These are phyloP conservation scores for Daldinia decipiens DNA, from an alignment of 495 filamentous ascomycete species.

Conservation along the genomic window DNA sequence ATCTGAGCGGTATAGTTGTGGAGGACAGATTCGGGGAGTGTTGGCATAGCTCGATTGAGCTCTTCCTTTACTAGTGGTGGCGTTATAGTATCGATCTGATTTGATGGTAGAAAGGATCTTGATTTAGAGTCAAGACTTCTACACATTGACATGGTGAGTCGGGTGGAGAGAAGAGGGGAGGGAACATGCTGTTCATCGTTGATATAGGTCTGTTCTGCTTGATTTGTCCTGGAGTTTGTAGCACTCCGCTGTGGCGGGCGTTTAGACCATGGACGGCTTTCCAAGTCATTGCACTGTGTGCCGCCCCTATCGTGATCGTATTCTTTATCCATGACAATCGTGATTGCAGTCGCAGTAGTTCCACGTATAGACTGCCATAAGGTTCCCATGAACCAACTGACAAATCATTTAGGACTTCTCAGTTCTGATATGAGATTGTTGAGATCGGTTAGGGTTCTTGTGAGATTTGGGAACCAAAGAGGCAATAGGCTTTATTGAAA, in stretches of 20 bases:
- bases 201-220: constrained; percentile 8
- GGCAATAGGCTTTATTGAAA: background rate
- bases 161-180: constrained; percentile 2
- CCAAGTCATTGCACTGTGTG: background rate
- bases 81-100: constrained; percentile 22
- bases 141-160: constrained; percentile 20
- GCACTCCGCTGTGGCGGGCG: background rate
- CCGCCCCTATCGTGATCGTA: background rate
- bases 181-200: background rate
- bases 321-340: constrained; percentile 9
- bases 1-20: constrained; percentile 22
- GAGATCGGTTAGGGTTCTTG: background rate
- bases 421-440: background rate
- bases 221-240: constrained; percentile 13
- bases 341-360: background rate
- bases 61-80: constrained; percentile 24
- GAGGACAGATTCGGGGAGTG: constrained; percentile 12
- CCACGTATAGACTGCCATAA: constrained; percentile 1
- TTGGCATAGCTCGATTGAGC: constrained; percentile 22
- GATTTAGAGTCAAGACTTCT: constrained; percentile 15
- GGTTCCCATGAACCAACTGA: background rate
- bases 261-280: background rate
- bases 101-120: constrained; percentile 22
- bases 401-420: background rate
- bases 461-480: background rate